Percentiles rank a stretch among this genome's conserved stretches.
These are phyloP conservation scores for Dacryopinax primogenitus DNA, from an alignment of 768 basidiomycete species.

Conservation along the genomic window DNA sequence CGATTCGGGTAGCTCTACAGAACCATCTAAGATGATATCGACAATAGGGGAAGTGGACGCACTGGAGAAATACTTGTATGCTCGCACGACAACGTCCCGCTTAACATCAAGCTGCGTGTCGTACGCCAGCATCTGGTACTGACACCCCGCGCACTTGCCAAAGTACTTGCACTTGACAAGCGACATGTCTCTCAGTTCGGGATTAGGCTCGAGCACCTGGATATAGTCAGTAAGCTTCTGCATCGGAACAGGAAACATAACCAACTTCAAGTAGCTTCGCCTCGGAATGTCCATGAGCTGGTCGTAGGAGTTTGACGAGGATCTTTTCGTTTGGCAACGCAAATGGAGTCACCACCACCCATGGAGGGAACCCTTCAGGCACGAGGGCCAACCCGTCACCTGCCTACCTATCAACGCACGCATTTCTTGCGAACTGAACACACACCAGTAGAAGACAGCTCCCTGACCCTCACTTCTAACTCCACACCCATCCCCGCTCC, in stretches of 20 bases:
- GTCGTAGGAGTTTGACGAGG: conserved; percentile 55
- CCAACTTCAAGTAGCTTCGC: not conserved
- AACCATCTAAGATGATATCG: conserved; percentile 25
- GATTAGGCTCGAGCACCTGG: conserved; percentile 49
- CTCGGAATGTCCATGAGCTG: conserved; percentile 28
- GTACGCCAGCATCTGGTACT: conserved; percentile 91
- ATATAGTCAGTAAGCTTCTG: conserved; percentile 69
- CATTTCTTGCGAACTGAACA: conserved; percentile 12
- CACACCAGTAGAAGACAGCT: conserved; percentile 51
- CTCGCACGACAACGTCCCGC: conserved; percentile 69
- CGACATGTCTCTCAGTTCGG: conserved; percentile 48
- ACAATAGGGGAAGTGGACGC: not conserved
- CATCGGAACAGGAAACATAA: conserved; percentile 28
- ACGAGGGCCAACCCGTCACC: conserved; percentile 56
- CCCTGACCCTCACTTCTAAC: conserved; percentile 51
- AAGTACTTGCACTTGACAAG: conserved; percentile 75
- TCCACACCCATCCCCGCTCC: conserved; percentile 51
- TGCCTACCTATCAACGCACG: conserved; percentile 21
- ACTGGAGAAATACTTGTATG: conserved; percentile 61
- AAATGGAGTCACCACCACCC: conserved; percentile 77
- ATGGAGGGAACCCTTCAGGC: conserved; percentile 39
- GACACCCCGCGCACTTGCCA: conserved; percentile 80
- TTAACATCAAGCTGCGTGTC: conserved; percentile 77
- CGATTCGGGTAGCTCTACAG: conserved; percentile 38
- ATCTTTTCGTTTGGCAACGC: conserved; percentile 73